These are phyloP conservation scores for Aspergillus neoniger DNA, from an alignment of 2,329 filamentous ascomycete species.

Conservation along the genomic window DNA sequence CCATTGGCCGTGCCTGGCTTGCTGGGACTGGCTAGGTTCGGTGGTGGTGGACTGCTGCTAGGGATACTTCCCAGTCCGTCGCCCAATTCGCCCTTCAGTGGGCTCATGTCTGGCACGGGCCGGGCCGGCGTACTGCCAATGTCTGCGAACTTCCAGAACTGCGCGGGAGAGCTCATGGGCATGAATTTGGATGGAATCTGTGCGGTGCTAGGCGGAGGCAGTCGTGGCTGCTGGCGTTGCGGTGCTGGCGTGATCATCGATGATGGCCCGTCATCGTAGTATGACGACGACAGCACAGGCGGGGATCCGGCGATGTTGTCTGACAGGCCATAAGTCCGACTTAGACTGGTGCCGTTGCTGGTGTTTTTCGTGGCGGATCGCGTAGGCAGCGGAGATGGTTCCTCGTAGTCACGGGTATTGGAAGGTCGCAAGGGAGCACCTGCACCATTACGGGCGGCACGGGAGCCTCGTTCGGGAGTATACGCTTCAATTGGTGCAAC, in stretches of 20 bases:
- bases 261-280: constrained; percentile 49
- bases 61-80: constrained; percentile 42
- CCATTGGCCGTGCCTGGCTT: constrained; percentile 43
- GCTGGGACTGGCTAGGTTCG: constrained; percentile 48
- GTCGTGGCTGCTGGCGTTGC: constrained; percentile 50
- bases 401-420: constrained; percentile 41
- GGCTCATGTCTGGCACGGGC: constrained; percentile 48
- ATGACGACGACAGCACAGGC: constrained; percentile 52
- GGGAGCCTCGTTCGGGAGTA: constrained; percentile 51
- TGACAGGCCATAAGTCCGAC: constrained; percentile 43
- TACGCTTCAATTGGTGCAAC: constrained; percentile 48
- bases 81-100: constrained; percentile 46
- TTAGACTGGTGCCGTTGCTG: constrained; percentile 31
- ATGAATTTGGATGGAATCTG: constrained; percentile 54
- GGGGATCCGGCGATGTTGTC: constrained; percentile 45
- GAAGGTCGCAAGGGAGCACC: constrained; percentile 32
- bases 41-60: constrained; percentile 52
- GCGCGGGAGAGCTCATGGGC: constrained; percentile 53
- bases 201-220: constrained; percentile 52
- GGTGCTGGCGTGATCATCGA: constrained; percentile 53
- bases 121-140: constrained; percentile 50
- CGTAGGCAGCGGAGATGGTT: constrained; percentile 45
- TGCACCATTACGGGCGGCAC: constrained; percentile 33
- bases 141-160: constrained; percentile 53
- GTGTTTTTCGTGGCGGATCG: constrained; percentile 32